Evolutionary conservation across 176 grass and related monocot species (phyloP).

Genomic region (Aegilops umbellulata): DNA sequence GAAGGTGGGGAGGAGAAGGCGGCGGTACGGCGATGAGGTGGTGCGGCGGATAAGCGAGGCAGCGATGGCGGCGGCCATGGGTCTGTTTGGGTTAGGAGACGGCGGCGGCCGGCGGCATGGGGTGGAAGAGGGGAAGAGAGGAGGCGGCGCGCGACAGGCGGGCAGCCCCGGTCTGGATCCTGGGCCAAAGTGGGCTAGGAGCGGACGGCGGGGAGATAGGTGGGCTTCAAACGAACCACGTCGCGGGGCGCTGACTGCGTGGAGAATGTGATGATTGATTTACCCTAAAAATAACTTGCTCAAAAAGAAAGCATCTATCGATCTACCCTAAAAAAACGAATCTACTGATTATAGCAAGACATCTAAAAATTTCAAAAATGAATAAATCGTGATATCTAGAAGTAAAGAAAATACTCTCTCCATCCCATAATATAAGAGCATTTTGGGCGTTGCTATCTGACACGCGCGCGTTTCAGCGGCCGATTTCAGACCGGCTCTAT

Average conservation of each 20-base stretch:
- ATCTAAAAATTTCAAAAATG: no score
- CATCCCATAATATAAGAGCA: no score
- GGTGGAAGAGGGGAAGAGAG: constrained; percentile 16
- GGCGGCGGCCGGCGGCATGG: constrained; percentile 12
- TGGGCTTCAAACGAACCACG: neutral
- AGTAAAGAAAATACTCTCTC: no score
- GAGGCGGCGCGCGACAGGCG: constrained; percentile 27
- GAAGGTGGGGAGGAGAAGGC: constrained; percentile 26
- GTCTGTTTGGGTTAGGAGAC: constrained; percentile 3
- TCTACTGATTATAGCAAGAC: no score
- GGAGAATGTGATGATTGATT: neutral
- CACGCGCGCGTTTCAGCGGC: no score
- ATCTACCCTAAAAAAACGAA: no score
- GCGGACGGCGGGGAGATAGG: neutral
- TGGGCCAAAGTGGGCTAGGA: constrained; percentile 34
- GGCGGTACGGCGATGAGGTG: neutral
- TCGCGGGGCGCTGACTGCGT: neutral
- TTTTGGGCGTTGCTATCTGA: no score
- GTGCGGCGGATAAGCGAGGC: constrained; percentile 30
- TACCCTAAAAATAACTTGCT: no score
- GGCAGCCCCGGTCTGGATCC: constrained; percentile 21
- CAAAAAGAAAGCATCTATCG: no score
- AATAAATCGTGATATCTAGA: no score
- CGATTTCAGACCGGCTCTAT: no score
- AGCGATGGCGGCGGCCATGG: constrained; percentile 37